These are phyloP conservation scores for Fusarium luffae DNA, from an alignment of 2,329 filamentous ascomycete genomes.

Conservation along the genomic window DNA sequence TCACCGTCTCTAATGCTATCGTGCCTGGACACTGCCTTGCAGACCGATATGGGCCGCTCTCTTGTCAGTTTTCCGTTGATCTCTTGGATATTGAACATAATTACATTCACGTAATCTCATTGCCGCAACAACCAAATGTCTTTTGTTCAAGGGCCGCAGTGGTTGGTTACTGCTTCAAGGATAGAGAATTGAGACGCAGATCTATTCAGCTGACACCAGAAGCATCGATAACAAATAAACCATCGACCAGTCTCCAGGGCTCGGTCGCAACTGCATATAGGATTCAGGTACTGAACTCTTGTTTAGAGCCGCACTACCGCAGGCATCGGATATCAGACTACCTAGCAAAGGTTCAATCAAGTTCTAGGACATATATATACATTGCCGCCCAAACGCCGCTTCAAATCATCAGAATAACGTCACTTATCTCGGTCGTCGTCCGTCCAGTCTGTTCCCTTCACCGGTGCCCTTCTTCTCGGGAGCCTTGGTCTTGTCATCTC, in stretches of 20 bases:
- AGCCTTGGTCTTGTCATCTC: conserved; percentile 59
- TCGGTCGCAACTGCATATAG: background rate
- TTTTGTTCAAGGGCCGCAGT: background rate
- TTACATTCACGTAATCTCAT: background rate
- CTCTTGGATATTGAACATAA: background rate
- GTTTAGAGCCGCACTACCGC: background rate
- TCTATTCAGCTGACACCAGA: background rate
- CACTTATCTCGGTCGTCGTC: conserved; percentile 50
- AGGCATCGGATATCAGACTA: background rate
- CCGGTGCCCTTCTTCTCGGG: conserved; percentile 59
- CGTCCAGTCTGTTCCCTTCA: conserved; percentile 59
- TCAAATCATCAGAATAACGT: conserved; percentile 5
- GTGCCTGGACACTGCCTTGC: background rate
- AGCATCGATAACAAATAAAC: background rate
- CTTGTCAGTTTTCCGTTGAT: background rate
- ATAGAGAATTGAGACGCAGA: background rate
- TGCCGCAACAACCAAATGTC: background rate
- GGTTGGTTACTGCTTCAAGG: background rate
- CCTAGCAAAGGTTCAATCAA: conserved; percentile 9
- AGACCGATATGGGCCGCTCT: too few species aligned
- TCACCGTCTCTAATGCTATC: background rate
- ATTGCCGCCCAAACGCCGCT: conserved; percentile 43
- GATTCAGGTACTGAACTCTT: background rate
- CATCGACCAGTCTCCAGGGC: background rate
- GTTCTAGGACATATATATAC: conserved; percentile 21